Percentiles rank a stretch among this genome's conserved stretches.
These are phyloP conservation scores for Talaromyces ruber DNA, from an alignment of 495 filamentous ascomycete species.

Conservation along the genomic window DNA sequence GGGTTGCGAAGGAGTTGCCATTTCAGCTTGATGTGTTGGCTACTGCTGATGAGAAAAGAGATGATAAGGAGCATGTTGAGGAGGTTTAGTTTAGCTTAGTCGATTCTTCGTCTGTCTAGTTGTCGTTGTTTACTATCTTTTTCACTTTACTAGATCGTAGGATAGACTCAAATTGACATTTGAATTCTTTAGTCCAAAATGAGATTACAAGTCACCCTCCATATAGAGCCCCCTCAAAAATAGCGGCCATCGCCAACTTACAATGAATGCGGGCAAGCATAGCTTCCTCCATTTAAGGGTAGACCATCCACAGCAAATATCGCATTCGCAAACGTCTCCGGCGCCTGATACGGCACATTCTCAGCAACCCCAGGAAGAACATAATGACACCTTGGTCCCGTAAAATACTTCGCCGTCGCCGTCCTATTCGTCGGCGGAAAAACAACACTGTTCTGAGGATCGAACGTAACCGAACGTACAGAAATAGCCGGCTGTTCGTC, in stretches of 20 bases:
- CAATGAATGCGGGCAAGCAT: background rate
- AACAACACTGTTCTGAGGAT: constrained; percentile 9
- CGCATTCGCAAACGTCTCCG: constrained; percentile 4
- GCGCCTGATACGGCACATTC: constrained; percentile 9
- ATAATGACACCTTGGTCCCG: constrained; percentile 9
- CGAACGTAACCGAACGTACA: constrained; percentile 7
- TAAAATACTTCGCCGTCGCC: constrained; percentile 10
- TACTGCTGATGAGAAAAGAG: constrained; percentile 3
- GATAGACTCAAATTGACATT: too few relatives aligned
- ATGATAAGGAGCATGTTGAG: constrained; percentile 5
- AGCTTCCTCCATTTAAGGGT: background rate
- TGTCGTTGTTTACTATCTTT: too few relatives aligned
- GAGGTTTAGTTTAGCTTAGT: constrained; percentile 6
- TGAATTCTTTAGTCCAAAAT: too few relatives aligned
- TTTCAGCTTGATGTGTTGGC: constrained; percentile 14
- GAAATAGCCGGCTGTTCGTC: constrained; percentile 9
- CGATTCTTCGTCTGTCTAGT: too few relatives aligned
- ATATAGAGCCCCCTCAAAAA: too few relatives aligned
- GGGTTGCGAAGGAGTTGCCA: constrained; percentile 12
- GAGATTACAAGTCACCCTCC: too few relatives aligned
- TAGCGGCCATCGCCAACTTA: too few relatives aligned
- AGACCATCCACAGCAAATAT: background rate
- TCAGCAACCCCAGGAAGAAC: constrained; percentile 5
- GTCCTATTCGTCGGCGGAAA: constrained; percentile 10
- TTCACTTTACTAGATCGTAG: too few relatives aligned